Evolutionary conservation across 2,329 filamentous ascomycete species (phyloP), one percentile per base, ranked within the genome.

Genomic region (Pseudogymnoascus sp.): DNA sequence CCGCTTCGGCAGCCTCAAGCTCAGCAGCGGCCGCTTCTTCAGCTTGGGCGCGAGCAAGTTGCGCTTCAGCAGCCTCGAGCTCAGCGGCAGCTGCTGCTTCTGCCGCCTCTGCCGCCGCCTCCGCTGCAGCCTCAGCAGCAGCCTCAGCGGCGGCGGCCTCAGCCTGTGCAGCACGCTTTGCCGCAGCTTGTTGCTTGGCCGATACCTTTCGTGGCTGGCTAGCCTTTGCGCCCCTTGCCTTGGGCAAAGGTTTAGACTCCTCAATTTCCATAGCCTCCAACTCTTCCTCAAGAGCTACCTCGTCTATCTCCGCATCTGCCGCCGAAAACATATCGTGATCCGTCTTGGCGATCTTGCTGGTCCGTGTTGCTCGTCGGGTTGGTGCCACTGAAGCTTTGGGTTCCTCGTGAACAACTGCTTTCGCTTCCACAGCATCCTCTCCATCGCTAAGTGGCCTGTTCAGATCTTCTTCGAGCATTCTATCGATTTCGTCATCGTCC

Each of bases 401-500:
- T 15, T 64, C 41, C 10, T 23, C 19, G 21, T 57, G 26, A n/a
- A 52, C 38, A 33, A 61, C 33, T 67, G 73, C 72, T 3, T 72
- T 72, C 6, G 77, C 70, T 33, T 77, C 75, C n/a, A 30, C 12
- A 23, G 18, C 38, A 52, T 52, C 23, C 45, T 83, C 81, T 12
- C 80, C 77, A 28, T 84, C 79, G 1, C 76, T 78, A 23, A 80
- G 67, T 1, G 77, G 80, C 28, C 77, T 74, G 41, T 85, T 81
- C 8, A 89, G 76, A 61, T 87, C 86, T 2, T 81, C 83, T 66
- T 87, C 80, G 1, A 89, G 74, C 56, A 82, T 82, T 19, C 80
- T 79, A 58, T 89, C 83, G 35, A 89, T 79, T 63, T 88, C 85
- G 1, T 83, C 81, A 62, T 89, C 84, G 59, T 82, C 77, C 0